Base-by-base conservation (phyloP, 1,284 basidiomycete genomes). In the Pisolithus thermaeus region DNA sequence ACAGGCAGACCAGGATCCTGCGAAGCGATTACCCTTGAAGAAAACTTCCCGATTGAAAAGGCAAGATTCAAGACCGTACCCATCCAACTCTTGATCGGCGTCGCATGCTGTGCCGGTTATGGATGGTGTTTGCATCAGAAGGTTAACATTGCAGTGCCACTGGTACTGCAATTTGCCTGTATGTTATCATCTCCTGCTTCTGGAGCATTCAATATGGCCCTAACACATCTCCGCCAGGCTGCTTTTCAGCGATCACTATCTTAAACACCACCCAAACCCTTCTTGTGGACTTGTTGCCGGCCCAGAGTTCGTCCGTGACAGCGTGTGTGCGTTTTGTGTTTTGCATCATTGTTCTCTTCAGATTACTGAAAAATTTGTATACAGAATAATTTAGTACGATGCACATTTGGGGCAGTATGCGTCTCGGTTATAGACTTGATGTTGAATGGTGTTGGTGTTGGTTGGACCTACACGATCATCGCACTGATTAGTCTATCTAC, bases 61-160 rank as follows among this genome's bases (percentile, higher is more conserved):
- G 79, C 78, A 4, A 73, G 82, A 30, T 59, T 83, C 53, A 66
- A 73, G 49, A 61, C 70, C 47, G 60, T 77, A 50, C 78, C 78
- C 3, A 49, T 68, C 35, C 69, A 76, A 32, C 56, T 79, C 37
- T 55, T 68, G 4, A 3, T 80, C 14, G 77, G 73, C 39, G 61
- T 68, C 8, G 70, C 58, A 2, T 71, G 70, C 25, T 75, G 72
- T 49, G 71, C 76, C 32, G 81, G 77, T n/a, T 87, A 87, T 59
- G 85, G 85, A 3, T 87, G 85, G 84, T 75, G 74, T 51, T 59
- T 87, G 11, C 70, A 83, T 49, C 66, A 66, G 45, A 62, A 64
- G 36, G 75, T 78, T 1, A 73, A 73, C 53, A 71, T 86, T 32
- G 77, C 79, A 0, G 78, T 64, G 0, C 83, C 84, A 5, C 65